Conservation (phyloP, 1,284 basidiomycete genomes). For the Marasmius fiardii region DNA sequence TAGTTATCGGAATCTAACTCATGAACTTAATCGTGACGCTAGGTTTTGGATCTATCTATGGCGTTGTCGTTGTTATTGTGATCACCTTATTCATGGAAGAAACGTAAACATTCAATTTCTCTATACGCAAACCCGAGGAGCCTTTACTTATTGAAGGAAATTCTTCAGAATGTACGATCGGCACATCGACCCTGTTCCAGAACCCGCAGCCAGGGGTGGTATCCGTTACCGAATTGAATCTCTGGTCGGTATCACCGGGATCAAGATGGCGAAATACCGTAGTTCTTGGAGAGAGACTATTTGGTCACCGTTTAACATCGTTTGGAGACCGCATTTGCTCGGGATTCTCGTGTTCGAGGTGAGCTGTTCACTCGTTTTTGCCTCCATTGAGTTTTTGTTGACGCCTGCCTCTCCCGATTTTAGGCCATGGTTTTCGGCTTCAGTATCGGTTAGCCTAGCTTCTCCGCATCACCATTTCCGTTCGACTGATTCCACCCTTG, state of each 20-base stretch:
- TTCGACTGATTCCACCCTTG: too few relatives aligned
- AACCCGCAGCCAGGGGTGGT: slow-evolving; percentile 24
- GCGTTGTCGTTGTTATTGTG: slow-evolving; percentile 44
- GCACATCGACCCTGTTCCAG: slow-evolving; percentile 34
- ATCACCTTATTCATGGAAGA: slow-evolving; percentile 58
- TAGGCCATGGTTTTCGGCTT: slow-evolving; percentile 52
- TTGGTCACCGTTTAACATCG: slow-evolving; percentile 36
- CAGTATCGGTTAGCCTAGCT: slow-evolving; percentile 37
- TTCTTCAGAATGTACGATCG: slow-evolving; percentile 52
- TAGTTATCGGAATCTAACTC: neutral
- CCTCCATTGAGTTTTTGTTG: neutral
- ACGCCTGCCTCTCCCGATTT: neutral
- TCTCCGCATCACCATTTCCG: neutral
- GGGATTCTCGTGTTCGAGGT: slow-evolving; percentile 45
- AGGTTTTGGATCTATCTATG: slow-evolving; percentile 56
- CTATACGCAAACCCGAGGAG: neutral
- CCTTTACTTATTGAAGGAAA: too few relatives aligned
- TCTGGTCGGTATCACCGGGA: slow-evolving; percentile 52
- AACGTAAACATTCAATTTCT: slow-evolving; percentile 38
- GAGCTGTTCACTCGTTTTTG: neutral
- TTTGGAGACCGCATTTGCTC: slow-evolving; percentile 52
- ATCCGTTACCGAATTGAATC: slow-evolving; percentile 46
- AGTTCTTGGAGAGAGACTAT: slow-evolving; percentile 40
- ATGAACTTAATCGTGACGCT: slow-evolving; percentile 62
- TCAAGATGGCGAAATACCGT: slow-evolving; percentile 48